Conservation (phyloP, 164 flowering plant genomes). For the Dillenia turbinata region DNA sequence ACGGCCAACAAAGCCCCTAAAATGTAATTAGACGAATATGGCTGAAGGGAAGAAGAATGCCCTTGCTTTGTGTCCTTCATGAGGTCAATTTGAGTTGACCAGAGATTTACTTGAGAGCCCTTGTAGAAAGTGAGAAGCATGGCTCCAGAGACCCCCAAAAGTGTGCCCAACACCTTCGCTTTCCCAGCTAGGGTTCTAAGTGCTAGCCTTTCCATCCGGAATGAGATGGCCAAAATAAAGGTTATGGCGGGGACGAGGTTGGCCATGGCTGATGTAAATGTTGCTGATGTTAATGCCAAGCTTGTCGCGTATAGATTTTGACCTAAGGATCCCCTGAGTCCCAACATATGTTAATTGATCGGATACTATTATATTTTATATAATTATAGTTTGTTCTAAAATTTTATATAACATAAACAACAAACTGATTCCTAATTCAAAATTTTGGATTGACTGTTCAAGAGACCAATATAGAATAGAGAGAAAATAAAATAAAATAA, state of each 20-base stretch:
- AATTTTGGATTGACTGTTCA: too few relatives aligned
- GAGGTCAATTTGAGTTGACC: constrained; percentile 33
- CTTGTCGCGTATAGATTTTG: constrained; percentile 48
- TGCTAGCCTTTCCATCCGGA: constrained; percentile 47
- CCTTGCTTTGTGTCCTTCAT: constrained; percentile 4
- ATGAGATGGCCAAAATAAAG: constrained; percentile 45
- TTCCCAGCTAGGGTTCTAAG: constrained; percentile 29
- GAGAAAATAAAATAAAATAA: too few relatives aligned
- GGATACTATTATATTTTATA: too few relatives aligned
- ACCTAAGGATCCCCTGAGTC: constrained; percentile 41
- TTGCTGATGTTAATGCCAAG: constrained; percentile 48
- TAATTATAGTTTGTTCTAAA: too few relatives aligned
- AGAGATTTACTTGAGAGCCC: constrained; percentile 39
- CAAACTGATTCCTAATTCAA: too few relatives aligned
- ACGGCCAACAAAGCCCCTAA: constrained; percentile 29
- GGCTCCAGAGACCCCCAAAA: constrained; percentile 61
- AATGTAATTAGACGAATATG: constrained; percentile 15
- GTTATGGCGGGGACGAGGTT: too few relatives aligned
- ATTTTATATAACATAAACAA: too few relatives aligned
- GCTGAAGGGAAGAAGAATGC: not conserved
- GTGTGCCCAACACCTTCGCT: constrained; percentile 55
- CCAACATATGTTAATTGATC: too few relatives aligned
- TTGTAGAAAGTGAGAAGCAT: too few relatives aligned
- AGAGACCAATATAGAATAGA: too few relatives aligned
- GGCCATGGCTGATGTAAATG: constrained; percentile 53